Conservation (phyloP, 2,329 filamentous ascomycete genomes). For the Colletotrichum siamense region DNA sequence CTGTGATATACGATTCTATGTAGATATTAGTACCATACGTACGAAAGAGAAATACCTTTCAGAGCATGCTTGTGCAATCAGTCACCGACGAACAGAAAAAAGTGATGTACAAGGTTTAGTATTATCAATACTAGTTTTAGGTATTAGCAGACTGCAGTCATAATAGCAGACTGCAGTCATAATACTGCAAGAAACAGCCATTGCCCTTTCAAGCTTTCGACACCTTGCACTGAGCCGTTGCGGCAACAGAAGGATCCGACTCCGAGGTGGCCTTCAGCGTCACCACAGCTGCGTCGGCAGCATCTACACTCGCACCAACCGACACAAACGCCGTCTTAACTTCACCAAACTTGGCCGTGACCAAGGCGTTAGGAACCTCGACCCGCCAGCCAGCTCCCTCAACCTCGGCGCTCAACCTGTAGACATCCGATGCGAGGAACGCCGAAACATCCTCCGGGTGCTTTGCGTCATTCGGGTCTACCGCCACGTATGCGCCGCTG, state of each 20-base stretch:
- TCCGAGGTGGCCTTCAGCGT: slow-evolving; percentile 51
- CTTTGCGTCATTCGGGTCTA: slow-evolving; percentile 5
- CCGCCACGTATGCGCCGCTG: slow-evolving; percentile 39
- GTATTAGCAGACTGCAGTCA: not conserved
- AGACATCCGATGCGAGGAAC: slow-evolving; percentile 51
- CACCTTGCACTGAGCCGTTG: slow-evolving; percentile 37
- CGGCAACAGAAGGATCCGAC: slow-evolving; percentile 38
- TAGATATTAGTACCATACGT: not conserved
- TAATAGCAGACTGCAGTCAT: not conserved
- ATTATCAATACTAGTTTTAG: not conserved
- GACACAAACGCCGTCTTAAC: slow-evolving; percentile 44
- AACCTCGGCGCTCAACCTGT: slow-evolving; percentile 48
- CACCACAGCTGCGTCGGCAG: slow-evolving; percentile 40
- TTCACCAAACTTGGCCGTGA: slow-evolving; percentile 46
- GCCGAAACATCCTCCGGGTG: slow-evolving; percentile 40
- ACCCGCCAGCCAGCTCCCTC: slow-evolving; percentile 51
- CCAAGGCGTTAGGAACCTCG: slow-evolving; percentile 44
- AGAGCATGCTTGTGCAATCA: not conserved
- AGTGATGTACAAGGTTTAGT: not conserved
- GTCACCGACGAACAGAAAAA: not conserved
- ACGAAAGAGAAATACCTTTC: not conserved
- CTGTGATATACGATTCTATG: not conserved
- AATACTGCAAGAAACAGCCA: not conserved
- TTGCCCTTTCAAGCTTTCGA: slow-evolving; percentile 22
- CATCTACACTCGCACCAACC: slow-evolving; percentile 37